Percentiles rank a stretch among this genome's conserved stretches.
Conservation (phyloP, 2,329 filamentous ascomycete species). For the Pestalotiopsis sp. region DNA sequence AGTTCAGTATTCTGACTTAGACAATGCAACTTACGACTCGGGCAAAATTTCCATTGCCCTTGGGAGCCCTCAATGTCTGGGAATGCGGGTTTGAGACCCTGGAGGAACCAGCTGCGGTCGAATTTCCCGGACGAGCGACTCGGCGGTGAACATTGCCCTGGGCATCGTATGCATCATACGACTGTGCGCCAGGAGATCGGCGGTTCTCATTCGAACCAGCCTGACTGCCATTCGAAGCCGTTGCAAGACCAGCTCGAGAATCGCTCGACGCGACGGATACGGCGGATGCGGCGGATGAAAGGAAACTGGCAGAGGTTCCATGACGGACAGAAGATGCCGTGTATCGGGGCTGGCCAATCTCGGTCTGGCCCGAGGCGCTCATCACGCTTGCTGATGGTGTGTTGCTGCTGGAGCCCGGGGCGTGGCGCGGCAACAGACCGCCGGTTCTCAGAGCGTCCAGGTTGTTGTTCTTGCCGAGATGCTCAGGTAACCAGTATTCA, state of each 20-base stretch:
- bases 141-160: conserved; percentile 4
- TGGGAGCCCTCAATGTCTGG: not conserved
- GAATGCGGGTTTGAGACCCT: not conserved
- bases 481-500: conserved; percentile 4
- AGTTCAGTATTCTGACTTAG: not conserved
- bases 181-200: not conserved
- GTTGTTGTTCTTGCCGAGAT: not conserved
- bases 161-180: not conserved
- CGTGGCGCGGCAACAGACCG: not conserved
- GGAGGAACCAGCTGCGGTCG: not conserved
- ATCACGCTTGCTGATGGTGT: not conserved
- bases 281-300: not conserved
- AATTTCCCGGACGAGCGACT: not conserved
- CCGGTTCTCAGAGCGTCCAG: not conserved
- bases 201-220: not conserved
- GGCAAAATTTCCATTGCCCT: not conserved
- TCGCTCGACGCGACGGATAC: not conserved
- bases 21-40: not conserved
- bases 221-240: not conserved
- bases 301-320: not conserved
- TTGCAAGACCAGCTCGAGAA: conserved; percentile 4
- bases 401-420: not conserved
- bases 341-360: not conserved
- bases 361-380: not conserved
- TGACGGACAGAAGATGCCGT: not conserved